Evolutionary conservation across 1,284 basidiomycete genomes (phyloP).

Genomic region (Leccinum fuscescens): DNA sequence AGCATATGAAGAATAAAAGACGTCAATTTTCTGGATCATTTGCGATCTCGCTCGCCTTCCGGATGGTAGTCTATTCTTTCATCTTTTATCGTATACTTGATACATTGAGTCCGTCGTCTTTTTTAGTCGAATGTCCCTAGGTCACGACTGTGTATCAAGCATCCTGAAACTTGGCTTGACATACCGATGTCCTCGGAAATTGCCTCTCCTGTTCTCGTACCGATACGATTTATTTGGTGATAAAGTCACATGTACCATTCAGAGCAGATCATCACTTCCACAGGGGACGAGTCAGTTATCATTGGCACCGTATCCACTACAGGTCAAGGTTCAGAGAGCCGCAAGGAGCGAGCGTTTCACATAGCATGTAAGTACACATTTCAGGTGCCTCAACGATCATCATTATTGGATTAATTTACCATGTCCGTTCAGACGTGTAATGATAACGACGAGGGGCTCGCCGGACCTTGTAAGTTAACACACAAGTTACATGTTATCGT

Average conservation of each 20-base stretch:
- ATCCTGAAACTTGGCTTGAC: neutral
- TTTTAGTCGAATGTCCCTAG: neutral
- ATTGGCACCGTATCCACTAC: constrained; percentile 7
- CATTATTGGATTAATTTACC: neutral
- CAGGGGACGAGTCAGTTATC: constrained; percentile 5
- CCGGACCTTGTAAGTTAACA: constrained; percentile 9
- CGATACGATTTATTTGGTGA: neutral
- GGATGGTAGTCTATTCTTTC: neutral
- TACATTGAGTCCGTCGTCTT: neutral
- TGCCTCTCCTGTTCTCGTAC: neutral
- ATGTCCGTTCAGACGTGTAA: neutral
- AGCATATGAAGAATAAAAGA: neutral
- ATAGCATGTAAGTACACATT: neutral
- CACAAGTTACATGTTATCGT: constrained; percentile 16
- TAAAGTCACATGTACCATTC: constrained; percentile 2
- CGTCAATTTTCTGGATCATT: neutral
- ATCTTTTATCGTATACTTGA: neutral
- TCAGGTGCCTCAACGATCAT: neutral
- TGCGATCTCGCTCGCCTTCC: neutral
- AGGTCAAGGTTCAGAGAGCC: constrained; percentile 8
- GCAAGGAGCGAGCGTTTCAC: constrained; percentile 5
- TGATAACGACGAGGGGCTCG: constrained; percentile 9
- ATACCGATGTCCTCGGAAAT: constrained; percentile 19
- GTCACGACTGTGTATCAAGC: no score
- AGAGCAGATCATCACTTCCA: constrained; percentile 5